These are phyloP conservation scores for Phylloporus rhodoxanthus DNA, from an alignment of 768 basidiomycete genomes.

Conservation along the genomic window DNA sequence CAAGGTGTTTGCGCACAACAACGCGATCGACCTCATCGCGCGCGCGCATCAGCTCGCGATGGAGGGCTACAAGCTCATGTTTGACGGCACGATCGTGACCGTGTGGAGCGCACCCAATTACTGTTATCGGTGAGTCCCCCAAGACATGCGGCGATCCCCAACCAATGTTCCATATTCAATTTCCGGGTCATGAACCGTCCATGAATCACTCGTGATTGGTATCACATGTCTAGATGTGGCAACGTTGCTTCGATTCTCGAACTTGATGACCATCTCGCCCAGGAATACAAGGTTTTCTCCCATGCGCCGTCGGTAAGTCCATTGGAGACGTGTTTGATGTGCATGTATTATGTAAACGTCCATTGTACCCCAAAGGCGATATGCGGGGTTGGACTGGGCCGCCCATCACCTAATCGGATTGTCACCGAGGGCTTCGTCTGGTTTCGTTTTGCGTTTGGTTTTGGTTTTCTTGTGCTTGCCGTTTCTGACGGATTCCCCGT, in stretches of 20 bases:
- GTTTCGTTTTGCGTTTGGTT: background rate
- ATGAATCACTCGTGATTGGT: background rate
- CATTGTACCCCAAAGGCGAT: constrained; percentile 18
- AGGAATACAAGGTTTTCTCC: constrained; percentile 94
- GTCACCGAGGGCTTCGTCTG: background rate
- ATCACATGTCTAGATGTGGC: constrained; percentile 59
- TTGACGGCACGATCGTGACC: constrained; percentile 90
- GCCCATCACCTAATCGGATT: constrained; percentile 2
- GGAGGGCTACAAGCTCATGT: constrained; percentile 98
- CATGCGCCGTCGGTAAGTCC: constrained; percentile 77
- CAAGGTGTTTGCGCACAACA: constrained; percentile 82
- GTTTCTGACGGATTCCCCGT: background rate
- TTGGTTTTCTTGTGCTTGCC: background rate
- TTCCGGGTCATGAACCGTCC: constrained; percentile 17
- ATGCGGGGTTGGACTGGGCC: constrained; percentile 20
- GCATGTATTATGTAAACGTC: background rate
- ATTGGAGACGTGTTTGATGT: background rate
- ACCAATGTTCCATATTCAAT: constrained; percentile 16
- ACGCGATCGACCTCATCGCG: constrained; percentile 91
- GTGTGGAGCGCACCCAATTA: constrained; percentile 99
- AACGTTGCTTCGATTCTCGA: constrained; percentile 94
- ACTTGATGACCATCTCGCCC: constrained; percentile 86
- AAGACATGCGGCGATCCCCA: background rate
- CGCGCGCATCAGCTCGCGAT: constrained; percentile 96
- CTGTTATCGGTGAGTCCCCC: constrained; percentile 76